These are phyloP conservation scores for Jasminum sambac DNA, from an alignment of 257 asterid genomes.

Conservation along the genomic window DNA sequence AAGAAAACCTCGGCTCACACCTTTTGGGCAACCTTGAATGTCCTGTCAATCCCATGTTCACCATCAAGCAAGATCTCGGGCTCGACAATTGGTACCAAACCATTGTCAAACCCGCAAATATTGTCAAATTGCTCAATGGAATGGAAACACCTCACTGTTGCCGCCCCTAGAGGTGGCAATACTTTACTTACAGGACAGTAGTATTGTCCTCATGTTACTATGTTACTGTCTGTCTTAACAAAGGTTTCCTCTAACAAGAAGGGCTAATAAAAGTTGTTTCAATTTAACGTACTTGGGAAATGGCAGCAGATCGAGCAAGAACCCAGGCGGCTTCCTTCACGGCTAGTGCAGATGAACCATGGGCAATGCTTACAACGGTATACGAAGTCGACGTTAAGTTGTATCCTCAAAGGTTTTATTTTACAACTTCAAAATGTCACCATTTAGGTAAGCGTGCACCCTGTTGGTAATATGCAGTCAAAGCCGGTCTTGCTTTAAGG, in stretches of 20 bases:
- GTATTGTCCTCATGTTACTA: no score
- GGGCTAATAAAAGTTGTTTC: background rate
- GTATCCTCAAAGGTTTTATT: background rate
- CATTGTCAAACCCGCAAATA: no score
- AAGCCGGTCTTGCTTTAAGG: no score
- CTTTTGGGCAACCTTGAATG: slow-evolving; percentile 62
- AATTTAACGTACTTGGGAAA: slow-evolving; percentile 51
- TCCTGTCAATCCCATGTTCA: slow-evolving; percentile 67
- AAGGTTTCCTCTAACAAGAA: background rate
- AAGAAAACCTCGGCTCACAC: slow-evolving; percentile 86
- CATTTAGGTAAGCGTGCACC: slow-evolving; percentile 81
- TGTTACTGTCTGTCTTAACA: no score
- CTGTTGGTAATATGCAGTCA: slow-evolving; percentile 78
- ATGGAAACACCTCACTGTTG: no score
- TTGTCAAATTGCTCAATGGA: no score
- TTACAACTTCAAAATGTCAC: slow-evolving; percentile 21
- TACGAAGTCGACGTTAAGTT: slow-evolving; percentile 32
- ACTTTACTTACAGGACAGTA: no score
- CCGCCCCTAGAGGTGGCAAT: no score
- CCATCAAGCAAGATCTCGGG: slow-evolving; percentile 80
- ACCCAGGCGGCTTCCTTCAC: slow-evolving; percentile 92
- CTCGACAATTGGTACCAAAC: slow-evolving; percentile 82
- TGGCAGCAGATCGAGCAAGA: slow-evolving; percentile 78
- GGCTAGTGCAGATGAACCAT: slow-evolving; percentile 76
- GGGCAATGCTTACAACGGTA: slow-evolving; percentile 73